phyloP scores from a whole-genome alignment of 371 early-diverging fungal genomes.

The Mortierella sp. region DNA sequence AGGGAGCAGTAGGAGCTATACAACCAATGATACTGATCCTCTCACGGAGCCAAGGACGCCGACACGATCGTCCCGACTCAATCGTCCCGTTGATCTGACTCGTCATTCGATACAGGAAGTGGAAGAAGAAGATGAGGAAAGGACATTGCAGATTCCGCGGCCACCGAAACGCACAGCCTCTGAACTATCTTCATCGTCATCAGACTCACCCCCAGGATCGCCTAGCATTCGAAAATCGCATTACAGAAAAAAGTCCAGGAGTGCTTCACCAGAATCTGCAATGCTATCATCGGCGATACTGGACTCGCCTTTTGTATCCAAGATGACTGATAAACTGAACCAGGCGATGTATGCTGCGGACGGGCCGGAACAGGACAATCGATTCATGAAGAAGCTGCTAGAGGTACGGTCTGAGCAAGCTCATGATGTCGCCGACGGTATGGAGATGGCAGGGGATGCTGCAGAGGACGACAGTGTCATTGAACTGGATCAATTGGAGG shows the following conservation, averaged over 20 bases:
- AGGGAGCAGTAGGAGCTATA: constrained; percentile 23
- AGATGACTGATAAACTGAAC: not conserved
- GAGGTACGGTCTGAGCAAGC: constrained; percentile 3
- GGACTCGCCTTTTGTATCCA: constrained; percentile 24
- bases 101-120: constrained; percentile 20
- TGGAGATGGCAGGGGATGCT: not conserved
- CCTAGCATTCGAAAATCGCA: not conserved
- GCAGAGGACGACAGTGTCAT: constrained; percentile 24
- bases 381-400: constrained; percentile 33
- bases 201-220: constrained; percentile 20
- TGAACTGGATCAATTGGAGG: constrained; percentile 30
- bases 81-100: constrained; percentile 21
- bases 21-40: constrained; percentile 31
- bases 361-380: constrained; percentile 1
- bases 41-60: constrained; percentile 25
- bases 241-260: constrained; percentile 20
- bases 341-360: not conserved
- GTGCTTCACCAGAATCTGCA: constrained; percentile 4
- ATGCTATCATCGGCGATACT: not conserved
- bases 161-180: constrained; percentile 27
- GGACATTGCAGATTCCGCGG: constrained; percentile 9
- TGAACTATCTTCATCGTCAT: constrained; percentile 18
- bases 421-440: not conserved
- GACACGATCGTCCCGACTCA: constrained; percentile 8
- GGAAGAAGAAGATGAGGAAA: not conserved